Evolutionary conservation across 768 basidiomycete species (phyloP), one percentile per base, ranked within the genome.

Genomic region (Serendipita sp.): DNA sequence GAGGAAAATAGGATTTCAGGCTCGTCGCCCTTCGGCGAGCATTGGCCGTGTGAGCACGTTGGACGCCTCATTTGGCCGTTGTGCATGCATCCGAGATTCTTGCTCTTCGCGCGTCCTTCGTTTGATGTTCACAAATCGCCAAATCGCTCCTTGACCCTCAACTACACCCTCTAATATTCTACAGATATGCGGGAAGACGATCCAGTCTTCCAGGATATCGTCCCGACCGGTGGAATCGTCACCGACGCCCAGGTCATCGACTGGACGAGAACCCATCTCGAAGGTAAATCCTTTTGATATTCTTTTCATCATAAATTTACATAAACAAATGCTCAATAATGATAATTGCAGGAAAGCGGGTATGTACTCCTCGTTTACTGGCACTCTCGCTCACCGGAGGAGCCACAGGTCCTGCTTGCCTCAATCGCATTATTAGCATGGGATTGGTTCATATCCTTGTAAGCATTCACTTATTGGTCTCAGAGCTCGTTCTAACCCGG

Each of bases 261-360:
- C 22, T 58, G 53, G 53, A 58, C 53, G 17, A 22, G 53, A 11
- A 58, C 53, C 13, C 53, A 58, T 31, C 53, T 58, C 53, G 53
- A 58, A 58, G 53, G 53, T 58, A 34, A 11, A 24, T 31, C 11
- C 14, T 38, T 38, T 7, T 38, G 14, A 5, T 38, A 38, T 38
- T 14, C 5, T 38, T 38, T 38, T 38, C 14, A 14, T 38, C 14
- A 38, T 38, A 14, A 38, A 7, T 7, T 38, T 5, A 38, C 14
- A 38, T 38, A 7, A 5, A 38, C 5, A 38, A 7, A 7, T 38
- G 38, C 38, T 38, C 38, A 48, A 9, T n/a, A n/a, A 20, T 48
- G 7, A 48, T 48, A 5, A 11, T 20, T 48, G n/a, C n/a, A 48
- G 45, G 45, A 20, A 28, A 48, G n/a, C 5, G 45, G 45, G 45